A percentile compares a stretch with the other conserved stretches of the same genome.
These are phyloP conservation scores for Penicillium riverlandense DNA, from an alignment of 495 filamentous ascomycete species.

Conservation along the genomic window DNA sequence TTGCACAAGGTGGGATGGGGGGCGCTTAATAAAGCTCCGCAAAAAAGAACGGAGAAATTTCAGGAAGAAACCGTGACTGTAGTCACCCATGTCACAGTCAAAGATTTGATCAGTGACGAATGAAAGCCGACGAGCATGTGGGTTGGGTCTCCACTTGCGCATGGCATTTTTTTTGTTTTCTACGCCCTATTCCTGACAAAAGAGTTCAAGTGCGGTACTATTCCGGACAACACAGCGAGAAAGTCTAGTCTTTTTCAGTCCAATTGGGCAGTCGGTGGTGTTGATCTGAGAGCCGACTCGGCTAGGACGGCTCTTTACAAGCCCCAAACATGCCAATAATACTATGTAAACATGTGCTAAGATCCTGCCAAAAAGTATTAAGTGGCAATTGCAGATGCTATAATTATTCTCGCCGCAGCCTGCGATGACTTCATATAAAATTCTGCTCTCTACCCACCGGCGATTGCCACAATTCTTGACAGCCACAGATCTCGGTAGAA, in stretches of 20 bases:
- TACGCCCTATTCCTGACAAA: constrained; percentile 8
- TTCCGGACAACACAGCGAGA: constrained; percentile 4
- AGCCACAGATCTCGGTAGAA: no score
- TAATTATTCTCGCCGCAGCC: no score
- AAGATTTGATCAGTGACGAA: constrained; percentile 6
- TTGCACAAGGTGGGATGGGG: background rate
- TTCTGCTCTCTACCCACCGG: no score
- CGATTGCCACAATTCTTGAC: no score
- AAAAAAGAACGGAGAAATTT: constrained; percentile 3
- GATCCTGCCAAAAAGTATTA: background rate
- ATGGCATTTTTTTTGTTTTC: constrained; percentile 7
- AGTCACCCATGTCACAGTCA: constrained; percentile 5
- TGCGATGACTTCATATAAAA: no score
- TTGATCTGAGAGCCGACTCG: constrained; percentile 14
- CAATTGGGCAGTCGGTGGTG: constrained; percentile 9
- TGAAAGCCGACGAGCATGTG: constrained; percentile 7
- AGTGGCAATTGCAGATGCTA: background rate
- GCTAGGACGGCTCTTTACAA: constrained; percentile 17
- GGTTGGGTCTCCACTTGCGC: constrained; percentile 8
- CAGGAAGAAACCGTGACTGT: constrained; percentile 1
- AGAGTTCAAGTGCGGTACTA: constrained; percentile 1
- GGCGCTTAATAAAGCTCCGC: constrained; percentile 4
- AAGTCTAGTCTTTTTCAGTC: constrained; percentile 3
- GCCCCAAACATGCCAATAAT: constrained; percentile 1
- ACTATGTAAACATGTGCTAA: constrained; percentile 5